Percentiles rank a stretch among this genome's conserved stretches.
Evolutionary conservation across 2,329 filamentous ascomycete species (phyloP).

Genomic region (Emericellopsis atlantica): DNA sequence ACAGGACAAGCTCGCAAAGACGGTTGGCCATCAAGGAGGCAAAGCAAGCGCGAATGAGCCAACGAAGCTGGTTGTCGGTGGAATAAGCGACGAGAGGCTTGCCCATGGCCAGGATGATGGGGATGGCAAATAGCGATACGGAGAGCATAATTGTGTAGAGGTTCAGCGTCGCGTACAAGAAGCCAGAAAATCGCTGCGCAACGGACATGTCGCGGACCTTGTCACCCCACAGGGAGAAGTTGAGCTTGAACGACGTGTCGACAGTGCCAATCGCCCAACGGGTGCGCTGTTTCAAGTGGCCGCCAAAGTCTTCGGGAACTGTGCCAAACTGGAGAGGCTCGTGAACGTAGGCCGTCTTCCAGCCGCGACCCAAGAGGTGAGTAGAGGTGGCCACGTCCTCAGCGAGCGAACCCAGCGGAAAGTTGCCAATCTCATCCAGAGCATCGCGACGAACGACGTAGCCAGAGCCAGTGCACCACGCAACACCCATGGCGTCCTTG

Average conservation of each 20-base stretch:
- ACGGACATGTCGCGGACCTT: constrained; percentile 38
- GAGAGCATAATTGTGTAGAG: constrained; percentile 43
- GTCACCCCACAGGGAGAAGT: constrained; percentile 44
- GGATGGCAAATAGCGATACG: constrained; percentile 43
- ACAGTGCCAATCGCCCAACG: constrained; percentile 44
- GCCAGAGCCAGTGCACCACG: constrained; percentile 54
- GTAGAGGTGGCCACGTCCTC: constrained; percentile 50
- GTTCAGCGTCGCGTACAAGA: constrained; percentile 41
- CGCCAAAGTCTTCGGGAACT: constrained; percentile 41
- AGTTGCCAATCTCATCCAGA: constrained; percentile 48
- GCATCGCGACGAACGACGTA: constrained; percentile 47
- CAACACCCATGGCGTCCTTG: constrained; percentile 37
- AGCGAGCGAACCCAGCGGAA: constrained; percentile 44
- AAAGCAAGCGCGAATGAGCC: constrained; percentile 44
- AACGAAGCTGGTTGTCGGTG: constrained; percentile 38
- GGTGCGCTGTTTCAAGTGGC: constrained; percentile 43
- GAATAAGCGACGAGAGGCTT: constrained; percentile 45
- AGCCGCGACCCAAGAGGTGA: constrained; percentile 45
- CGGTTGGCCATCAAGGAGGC: constrained; percentile 35
- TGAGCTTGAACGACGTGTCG: constrained; percentile 46
- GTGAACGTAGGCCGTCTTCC: constrained; percentile 48
- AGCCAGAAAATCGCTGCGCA: constrained; percentile 45
- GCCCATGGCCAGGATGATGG: constrained; percentile 43
- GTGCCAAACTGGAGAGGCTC: constrained; percentile 48
- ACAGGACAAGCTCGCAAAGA: constrained; percentile 45